A percentile compares a stretch with the other conserved stretches of the same genome.
Conservation (phyloP, 2,329 filamentous ascomycete species). For the Penicillium sp. region DNA sequence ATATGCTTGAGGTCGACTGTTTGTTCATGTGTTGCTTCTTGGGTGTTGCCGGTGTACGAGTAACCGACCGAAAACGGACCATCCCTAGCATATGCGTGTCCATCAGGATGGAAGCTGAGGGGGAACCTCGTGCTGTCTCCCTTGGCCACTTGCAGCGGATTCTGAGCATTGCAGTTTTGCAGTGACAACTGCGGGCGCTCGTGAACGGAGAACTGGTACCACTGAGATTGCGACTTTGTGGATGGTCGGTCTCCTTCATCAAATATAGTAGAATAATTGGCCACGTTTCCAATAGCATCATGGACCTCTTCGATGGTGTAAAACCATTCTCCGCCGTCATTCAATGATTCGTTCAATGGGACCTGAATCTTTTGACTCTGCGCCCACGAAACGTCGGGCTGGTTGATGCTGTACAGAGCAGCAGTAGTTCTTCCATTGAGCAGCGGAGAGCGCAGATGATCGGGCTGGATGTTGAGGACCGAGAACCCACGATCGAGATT, state of each 20-base stretch:
- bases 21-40: constrained; percentile 58
- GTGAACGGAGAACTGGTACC: constrained; percentile 79
- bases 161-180: constrained; percentile 71
- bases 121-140: constrained; percentile 68
- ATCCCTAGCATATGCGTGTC: constrained; percentile 55
- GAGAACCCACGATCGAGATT: constrained; percentile 78
- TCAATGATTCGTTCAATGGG: constrained; percentile 85
- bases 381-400: constrained; percentile 69
- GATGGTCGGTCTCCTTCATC: constrained; percentile 67
- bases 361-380: constrained; percentile 71
- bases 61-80: constrained; percentile 73
- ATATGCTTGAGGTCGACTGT: constrained; percentile 55
- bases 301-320: constrained; percentile 91
- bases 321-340: constrained; percentile 73
- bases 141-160: constrained; percentile 78
- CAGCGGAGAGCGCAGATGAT: constrained; percentile 76
- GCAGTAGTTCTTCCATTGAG: constrained; percentile 59
- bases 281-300: constrained; percentile 83
- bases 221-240: constrained; percentile 60
- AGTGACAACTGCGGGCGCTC: constrained; percentile 76
- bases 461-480: constrained; percentile 90
- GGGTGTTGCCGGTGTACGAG: constrained; percentile 75
- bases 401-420: constrained; percentile 55
- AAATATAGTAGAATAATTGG: constrained; percentile 63
- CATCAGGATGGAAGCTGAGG: constrained; percentile 65